phyloP scores from a whole-genome alignment of 1,139 yeast species.

The Meyerozyma carpophila region DNA sequence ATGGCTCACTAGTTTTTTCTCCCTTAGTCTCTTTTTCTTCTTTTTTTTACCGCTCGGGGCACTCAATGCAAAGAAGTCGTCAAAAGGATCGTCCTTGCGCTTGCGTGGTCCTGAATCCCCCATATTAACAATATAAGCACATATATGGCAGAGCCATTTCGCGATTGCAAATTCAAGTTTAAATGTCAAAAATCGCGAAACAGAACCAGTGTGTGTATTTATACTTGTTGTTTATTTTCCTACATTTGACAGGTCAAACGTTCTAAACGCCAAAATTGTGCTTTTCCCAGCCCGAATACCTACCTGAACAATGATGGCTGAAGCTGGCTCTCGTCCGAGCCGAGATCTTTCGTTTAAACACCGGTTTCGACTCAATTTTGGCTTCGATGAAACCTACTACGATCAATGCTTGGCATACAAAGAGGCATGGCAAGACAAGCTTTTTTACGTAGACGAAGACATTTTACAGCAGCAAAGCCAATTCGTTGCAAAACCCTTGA shows the following conservation, averaged over 20 bases:
- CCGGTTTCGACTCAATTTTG: constrained; percentile 30
- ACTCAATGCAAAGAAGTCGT: constrained; percentile 28
- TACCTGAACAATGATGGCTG: constrained; percentile 7
- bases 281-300: background rate
- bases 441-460: constrained; percentile 29
- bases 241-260: background rate
- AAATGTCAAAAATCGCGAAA: background rate
- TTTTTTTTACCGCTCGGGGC: constrained; percentile 13
- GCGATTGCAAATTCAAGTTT: constrained; percentile 1
- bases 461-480: constrained; percentile 6
- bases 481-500: background rate
- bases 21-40: constrained; percentile 14
- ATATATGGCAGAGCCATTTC: background rate
- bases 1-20: constrained; percentile 4
- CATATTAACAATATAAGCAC: background rate
- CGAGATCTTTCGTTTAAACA: constrained; percentile 31
- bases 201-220: background rate
- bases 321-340: background rate
- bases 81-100: constrained; percentile 13
- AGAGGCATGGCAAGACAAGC: constrained; percentile 28
- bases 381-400: constrained; percentile 26
- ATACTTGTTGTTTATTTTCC: background rate
- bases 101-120: constrained; percentile 6
- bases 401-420: constrained; percentile 22
- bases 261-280: background rate